Evolutionary conservation across 805 yeast species (phyloP).

Genomic region (Metschnikowia anglica): DNA sequence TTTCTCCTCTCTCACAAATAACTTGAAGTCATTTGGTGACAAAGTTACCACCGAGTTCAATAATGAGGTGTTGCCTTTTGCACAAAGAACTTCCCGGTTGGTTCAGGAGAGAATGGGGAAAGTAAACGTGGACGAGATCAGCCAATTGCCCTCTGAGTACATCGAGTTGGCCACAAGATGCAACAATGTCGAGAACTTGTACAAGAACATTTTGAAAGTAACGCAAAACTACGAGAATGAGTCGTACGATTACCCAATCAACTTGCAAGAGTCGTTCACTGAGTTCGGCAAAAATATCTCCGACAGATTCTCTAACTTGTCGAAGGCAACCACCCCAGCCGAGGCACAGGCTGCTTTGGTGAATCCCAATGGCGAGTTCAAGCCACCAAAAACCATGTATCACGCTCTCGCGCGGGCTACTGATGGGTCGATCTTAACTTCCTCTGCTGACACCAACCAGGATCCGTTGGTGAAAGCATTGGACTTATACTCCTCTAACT

Average conservation of each 20-base stretch:
- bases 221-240: conserved; percentile 64
- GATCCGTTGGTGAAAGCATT: conserved; percentile 62
- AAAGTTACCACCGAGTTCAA: conserved; percentile 55
- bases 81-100: conserved; percentile 76
- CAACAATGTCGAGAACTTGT: conserved; percentile 41
- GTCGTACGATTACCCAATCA: conserved; percentile 80
- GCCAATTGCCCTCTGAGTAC: conserved; percentile 79
- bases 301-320: conserved; percentile 61
- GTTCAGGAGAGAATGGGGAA: conserved; percentile 79
- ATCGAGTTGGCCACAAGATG: conserved; percentile 45
- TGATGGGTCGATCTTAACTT: conserved; percentile 46
- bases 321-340: conserved; percentile 72
- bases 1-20: conserved; percentile 42
- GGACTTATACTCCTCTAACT: conserved; percentile 64
- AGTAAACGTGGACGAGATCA: conserved; percentile 63
- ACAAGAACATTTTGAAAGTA: conserved; percentile 43
- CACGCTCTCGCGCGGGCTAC: conserved; percentile 82
- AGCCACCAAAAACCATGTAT: conserved; percentile 76
- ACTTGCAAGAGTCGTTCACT: conserved; percentile 69
- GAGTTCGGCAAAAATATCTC: conserved; percentile 69
- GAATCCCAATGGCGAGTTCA: conserved; percentile 40
- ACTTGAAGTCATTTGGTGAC: conserved; percentile 41
- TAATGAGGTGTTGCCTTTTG: conserved; percentile 55
- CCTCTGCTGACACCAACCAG: conserved; percentile 38
- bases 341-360: conserved; percentile 76